A percentile compares a stretch with the other conserved stretches of the same genome.
Evolutionary conservation across 2,329 filamentous ascomycete genomes (phyloP).

Genomic region (Botrytis cinerea): DNA sequence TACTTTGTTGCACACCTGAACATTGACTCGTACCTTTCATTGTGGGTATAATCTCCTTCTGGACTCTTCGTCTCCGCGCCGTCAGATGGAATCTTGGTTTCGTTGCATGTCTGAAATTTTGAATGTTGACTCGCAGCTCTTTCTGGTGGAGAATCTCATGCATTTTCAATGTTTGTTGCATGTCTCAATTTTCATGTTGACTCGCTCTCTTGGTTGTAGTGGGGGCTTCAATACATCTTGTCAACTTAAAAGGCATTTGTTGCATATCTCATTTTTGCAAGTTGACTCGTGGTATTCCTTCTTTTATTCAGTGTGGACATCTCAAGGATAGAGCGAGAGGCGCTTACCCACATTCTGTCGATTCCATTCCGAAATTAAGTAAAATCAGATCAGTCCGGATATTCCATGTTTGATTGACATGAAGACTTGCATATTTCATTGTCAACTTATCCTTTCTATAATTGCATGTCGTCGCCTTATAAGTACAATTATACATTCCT

Average conservation of each 20-base stretch:
- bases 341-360: not conserved
- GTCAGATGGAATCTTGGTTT: not conserved
- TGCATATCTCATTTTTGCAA: not conserved
- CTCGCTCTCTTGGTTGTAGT: not conserved
- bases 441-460: not conserved
- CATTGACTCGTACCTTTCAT: not conserved
- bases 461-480: not conserved
- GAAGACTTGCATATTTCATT: not conserved
- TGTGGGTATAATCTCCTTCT: not conserved
- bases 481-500: not conserved
- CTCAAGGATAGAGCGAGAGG: not conserved
- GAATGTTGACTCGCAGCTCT: constrained; percentile 3
- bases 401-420: not conserved
- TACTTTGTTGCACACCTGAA: constrained; percentile 2
- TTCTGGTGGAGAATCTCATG: not conserved
- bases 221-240: not conserved
- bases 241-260: not conserved
- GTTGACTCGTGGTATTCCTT: not conserved
- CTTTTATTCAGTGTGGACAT: not conserved
- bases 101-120: constrained; percentile 1
- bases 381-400: not conserved
- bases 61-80: not conserved
- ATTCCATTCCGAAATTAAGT: not conserved
- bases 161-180: not conserved
- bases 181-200: not conserved